phyloP scores from a whole-genome alignment of 2,329 filamentous ascomycete genomes.

The Calonectria fujianensis region DNA sequence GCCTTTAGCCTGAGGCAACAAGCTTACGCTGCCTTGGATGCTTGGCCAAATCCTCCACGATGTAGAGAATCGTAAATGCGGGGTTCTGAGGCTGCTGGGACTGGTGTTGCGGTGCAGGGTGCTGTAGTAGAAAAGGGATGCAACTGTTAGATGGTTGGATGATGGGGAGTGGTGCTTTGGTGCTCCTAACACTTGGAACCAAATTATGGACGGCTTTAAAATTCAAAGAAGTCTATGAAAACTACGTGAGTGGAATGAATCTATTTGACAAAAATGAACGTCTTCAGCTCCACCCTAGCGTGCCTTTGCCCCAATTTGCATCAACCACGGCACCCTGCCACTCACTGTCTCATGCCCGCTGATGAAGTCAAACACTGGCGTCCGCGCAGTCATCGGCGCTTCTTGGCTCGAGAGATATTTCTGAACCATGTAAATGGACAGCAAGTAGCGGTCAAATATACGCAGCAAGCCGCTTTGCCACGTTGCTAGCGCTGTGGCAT shows the following conservation, averaged over 20 bases:
- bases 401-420: background rate
- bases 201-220: background rate
- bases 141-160: too few relatives aligned
- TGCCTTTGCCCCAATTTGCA: background rate
- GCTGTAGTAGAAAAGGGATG: too few relatives aligned
- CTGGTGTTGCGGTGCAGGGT: background rate
- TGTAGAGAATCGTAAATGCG: background rate
- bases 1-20: background rate
- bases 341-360: background rate
- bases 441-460: background rate
- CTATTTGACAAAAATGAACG: background rate
- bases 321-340: constrained; percentile 2
- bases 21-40: background rate
- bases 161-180: too few relatives aligned
- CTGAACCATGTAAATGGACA: background rate
- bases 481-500: background rate
- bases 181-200: too few relatives aligned
- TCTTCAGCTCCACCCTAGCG: background rate
- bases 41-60: background rate
- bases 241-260: background rate
- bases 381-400: background rate
- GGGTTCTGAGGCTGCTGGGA: background rate
- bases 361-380: constrained; percentile 4
- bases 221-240: background rate
- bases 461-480: background rate